These are phyloP conservation scores for Torrubiella hemipterigena DNA, from an alignment of 2,329 filamentous ascomycete genomes.

Conservation along the genomic window DNA sequence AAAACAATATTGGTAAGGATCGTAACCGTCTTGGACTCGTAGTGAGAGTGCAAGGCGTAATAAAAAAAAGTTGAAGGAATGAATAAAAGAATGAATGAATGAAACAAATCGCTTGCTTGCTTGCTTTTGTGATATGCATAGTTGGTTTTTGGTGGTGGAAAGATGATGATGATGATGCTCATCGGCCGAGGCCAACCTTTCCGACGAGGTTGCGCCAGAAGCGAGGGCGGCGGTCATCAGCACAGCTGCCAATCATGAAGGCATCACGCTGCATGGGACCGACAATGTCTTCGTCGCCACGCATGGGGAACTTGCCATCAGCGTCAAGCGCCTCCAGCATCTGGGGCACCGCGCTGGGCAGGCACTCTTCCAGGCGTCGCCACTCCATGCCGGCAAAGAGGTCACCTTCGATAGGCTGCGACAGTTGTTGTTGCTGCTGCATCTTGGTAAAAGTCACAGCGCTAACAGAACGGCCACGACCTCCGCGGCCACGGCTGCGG, in stretches of 20 bases:
- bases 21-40: too few relatives aligned
- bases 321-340: slow-evolving; percentile 57
- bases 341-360: slow-evolving; percentile 54
- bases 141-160: too few relatives aligned
- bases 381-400: slow-evolving; percentile 29
- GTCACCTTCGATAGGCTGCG: slow-evolving; percentile 23
- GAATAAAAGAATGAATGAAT: too few relatives aligned
- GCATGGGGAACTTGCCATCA: slow-evolving; percentile 74
- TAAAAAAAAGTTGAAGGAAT: too few relatives aligned
- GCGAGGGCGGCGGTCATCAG: slow-evolving; percentile 30
- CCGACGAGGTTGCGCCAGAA: slow-evolving; percentile 38
- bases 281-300: slow-evolving; percentile 86
- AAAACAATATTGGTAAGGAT: too few relatives aligned
- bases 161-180: too few relatives aligned
- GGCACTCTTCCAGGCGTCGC: slow-evolving; percentile 37
- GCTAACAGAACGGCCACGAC: slow-evolving; percentile 24
- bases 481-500: slow-evolving; percentile 27
- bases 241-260: slow-evolving; percentile 34
- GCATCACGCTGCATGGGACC: slow-evolving; percentile 69
- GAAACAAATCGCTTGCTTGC: too few relatives aligned
- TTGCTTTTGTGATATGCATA: too few relatives aligned
- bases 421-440: too few relatives aligned
- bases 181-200: slow-evolving; percentile 24
- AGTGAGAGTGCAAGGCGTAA: too few relatives aligned
- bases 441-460: slow-evolving; percentile 26